Percentiles rank a stretch among this genome's conserved stretches.
Conservation (phyloP, 2,329 filamentous ascomycete genomes). For the Dothideomycetidae sp. region DNA sequence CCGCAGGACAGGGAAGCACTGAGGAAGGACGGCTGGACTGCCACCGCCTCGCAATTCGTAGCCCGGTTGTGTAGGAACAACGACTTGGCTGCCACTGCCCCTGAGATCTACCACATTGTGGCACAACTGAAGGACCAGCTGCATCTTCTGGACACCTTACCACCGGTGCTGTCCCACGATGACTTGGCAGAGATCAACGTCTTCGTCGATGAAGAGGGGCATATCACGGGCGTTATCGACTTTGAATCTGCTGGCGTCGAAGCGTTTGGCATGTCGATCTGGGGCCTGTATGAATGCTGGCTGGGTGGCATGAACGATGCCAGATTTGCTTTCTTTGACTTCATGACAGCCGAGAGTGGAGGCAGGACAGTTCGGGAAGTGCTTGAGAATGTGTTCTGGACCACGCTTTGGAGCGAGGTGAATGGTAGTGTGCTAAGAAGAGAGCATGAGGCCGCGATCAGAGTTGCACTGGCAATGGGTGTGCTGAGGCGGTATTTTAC, state of each 20-base stretch:
- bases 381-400: slow-evolving; percentile 2
- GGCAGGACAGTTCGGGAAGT: neutral
- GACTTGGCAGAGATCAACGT: slow-evolving; percentile 1
- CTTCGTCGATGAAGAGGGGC: neutral
- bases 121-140: neutral
- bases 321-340: neutral
- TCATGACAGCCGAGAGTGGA: neutral
- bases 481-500: neutral
- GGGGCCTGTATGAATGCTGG: slow-evolving; percentile 1
- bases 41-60: neutral
- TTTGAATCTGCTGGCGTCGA: slow-evolving; percentile 3
- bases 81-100: neutral
- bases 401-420: neutral
- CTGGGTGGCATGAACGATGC: neutral
- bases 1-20: neutral
- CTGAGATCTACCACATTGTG: neutral
- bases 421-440: neutral
- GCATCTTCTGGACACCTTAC: neutral
- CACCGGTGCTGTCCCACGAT: neutral
- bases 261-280: slow-evolving; percentile 4
- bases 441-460: neutral
- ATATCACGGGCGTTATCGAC: slow-evolving; percentile 1
- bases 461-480: neutral
- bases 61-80: neutral
- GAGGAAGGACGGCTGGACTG: neutral